Base-by-base conservation (phyloP, 129 eudicot species). In the Centrapalus pauciflorus region DNA sequence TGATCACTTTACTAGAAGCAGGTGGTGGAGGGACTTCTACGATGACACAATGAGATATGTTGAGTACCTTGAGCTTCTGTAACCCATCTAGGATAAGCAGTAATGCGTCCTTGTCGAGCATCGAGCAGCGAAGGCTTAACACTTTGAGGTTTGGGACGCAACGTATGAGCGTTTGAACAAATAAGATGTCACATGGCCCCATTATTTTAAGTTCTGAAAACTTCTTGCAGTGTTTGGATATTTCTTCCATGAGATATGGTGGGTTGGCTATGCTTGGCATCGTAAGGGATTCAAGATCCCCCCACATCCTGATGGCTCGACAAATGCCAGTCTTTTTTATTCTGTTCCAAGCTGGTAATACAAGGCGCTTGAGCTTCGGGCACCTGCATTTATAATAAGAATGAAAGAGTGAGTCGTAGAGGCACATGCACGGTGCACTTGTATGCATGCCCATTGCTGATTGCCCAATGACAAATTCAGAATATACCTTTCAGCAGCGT, bases 331-430 rank as follows among this genome's bases (percentile, higher is more conserved):
- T 74, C 37, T 54, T 87, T 54, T 81, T 84, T 59, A 87, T 81
- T 67, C 88, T 66, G 74, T 87, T 84, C 90, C 88, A 81, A 23
- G 90, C 90, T 12, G 95, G 95, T 83, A 87, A 81, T 8, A 87
- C 90, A 13, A 87, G 76, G 27, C 95, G 82, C 58, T 64, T 84
- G 12, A 87, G 90, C 38, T 45, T 64, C n/a, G 84, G 95, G 67
- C 85, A 76, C 84, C 95, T 87, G 72, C 70, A 74, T 69, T 30
- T 49, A 70, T 9, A 65, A 3, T 17, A 57, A 17, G 32, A 12
- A 45, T 2, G 24, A 19, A 13, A 56, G 50, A 50, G n/a, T n/a
- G n/a, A n/a, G n/a, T n/a, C n/a, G n/a, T n/a, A n/a, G n/a, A n/a
- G n/a, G n/a, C n/a, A n/a, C n/a, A n/a, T n/a, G n/a, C n/a, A n/a